Evolutionary conservation across 1,284 basidiomycete species (phyloP), one percentile per base, ranked within the genome.

Genomic region (Rhodotorula sp.): DNA sequence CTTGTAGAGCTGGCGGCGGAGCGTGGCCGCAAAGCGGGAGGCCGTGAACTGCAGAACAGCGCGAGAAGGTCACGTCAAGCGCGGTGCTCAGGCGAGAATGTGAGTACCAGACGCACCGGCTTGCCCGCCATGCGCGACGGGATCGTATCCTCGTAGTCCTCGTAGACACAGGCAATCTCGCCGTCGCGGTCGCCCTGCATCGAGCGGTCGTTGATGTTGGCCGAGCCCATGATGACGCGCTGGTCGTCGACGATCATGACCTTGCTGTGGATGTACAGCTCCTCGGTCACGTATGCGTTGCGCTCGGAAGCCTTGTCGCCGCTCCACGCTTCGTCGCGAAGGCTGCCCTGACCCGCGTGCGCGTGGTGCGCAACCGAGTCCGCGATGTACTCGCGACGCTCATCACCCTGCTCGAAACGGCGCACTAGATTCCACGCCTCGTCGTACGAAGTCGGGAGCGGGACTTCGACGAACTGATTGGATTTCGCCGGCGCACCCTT

Each of bases 121-220:
- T 88, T 81, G 4, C 92, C 92, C 77, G 92, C 84, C 93, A 97
- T 96, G 7, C 80, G 85, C 13, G 88, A 87, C 64, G 87, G 85
- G 64, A 97, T 85, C 83, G 88, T 84, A 66, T 96, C 92, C 4
- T 85, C 83, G n/a, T 23, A 41, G 78, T 97, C 94, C 81, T 97
- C 93, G 42, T 96, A 89, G 23, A 97, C 88, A 10, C 95, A 82
- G 2, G 91, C 91, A 76, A 97, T 96, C 82, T 97, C 94, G 2
- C 91, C 93, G 81, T 97, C 94, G 34, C 64, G 64, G 59, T 70
- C 73, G 50, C 66, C 67, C 19, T 60, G 88, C 81, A 91, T 89
- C 73, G 88, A 90, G 46, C 91, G 88, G 77, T 93, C 92, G 78
- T 97, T 97, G 77, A 96, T 82, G 80, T 97, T 94, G 10, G 92